Evolutionary conservation across 805 yeast species (phyloP).

Genomic region (Candida alai): DNA sequence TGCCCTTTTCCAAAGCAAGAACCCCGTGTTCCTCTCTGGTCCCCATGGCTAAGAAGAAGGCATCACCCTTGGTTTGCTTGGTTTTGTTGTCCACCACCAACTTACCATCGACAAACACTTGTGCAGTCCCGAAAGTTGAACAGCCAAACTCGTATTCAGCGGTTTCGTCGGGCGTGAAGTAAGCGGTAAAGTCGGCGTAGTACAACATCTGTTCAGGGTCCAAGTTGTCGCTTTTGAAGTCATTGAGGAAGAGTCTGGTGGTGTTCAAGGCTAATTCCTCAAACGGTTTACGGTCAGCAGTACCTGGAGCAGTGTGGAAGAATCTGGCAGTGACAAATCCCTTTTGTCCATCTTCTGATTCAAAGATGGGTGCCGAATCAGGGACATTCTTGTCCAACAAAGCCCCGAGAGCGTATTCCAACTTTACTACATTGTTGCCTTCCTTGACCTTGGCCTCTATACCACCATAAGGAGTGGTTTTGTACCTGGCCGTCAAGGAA

Average conservation of each 20-base stretch:
- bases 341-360: slow-evolving; percentile 19
- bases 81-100: slow-evolving; percentile 55
- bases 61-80: slow-evolving; percentile 44
- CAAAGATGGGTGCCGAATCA: slow-evolving; percentile 21
- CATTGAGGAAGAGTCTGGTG: slow-evolving; percentile 21
- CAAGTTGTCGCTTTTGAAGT: slow-evolving; percentile 19
- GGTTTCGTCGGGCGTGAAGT: slow-evolving; percentile 43
- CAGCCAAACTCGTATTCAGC: slow-evolving; percentile 52
- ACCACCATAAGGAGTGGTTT: slow-evolving; percentile 47
- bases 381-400: slow-evolving; percentile 28
- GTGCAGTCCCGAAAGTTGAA: slow-evolving; percentile 52
- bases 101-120: slow-evolving; percentile 48
- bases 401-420: slow-evolving; percentile 32
- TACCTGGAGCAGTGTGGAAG: slow-evolving; percentile 16
- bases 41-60: slow-evolving; percentile 51
- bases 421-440: slow-evolving; percentile 20
- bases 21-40: slow-evolving; percentile 46
- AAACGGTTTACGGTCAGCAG: slow-evolving; percentile 13
- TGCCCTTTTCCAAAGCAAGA: slow-evolving; percentile 40
- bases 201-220: slow-evolving; percentile 21
- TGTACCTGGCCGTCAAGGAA: slow-evolving; percentile 44
- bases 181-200: slow-evolving; percentile 43
- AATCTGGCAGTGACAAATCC: slow-evolving; percentile 18
- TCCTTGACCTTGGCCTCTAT: slow-evolving; percentile 28
- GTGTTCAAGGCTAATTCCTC: slow-evolving; percentile 17